Evolutionary conservation across 805 yeast genomes (phyloP), one percentile per base, ranked within the genome.

Genomic region (Lipomyces lipofer): DNA sequence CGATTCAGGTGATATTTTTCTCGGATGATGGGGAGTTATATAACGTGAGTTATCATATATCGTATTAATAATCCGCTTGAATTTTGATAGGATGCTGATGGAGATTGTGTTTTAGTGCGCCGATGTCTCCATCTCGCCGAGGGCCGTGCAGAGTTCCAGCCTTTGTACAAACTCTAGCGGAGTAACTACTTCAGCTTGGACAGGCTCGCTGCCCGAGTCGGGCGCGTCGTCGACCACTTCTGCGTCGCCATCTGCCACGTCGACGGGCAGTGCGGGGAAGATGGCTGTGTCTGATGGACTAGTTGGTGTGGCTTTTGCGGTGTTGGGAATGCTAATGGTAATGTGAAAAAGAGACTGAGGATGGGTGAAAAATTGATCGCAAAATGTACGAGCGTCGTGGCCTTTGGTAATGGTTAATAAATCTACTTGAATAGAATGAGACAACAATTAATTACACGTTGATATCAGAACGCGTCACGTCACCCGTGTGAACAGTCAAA

Each of bases 1-100:
- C 68, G 46, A 51, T 65, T 33, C 68, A 65, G 60, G 63, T 65
- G 45, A 57, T 54, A 48, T 53, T 51, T 54, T 36, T 38, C 44
- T 56, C 66, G 17, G 64, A 54, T 24, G 68, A 65, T 38, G 68
- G 68, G 7, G 54, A 63, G 39, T 63, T 65, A 25, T 65, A 64
- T 63, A 66, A 65, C 43, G 58, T 53, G 45, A 10, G 58, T 43
- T 36, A 7, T 1, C n/a, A n/a, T n/a, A n/a, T n/a, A 24, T 10
- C 7, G 12, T 10, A 7, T 9, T 15, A 17, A 22, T 9, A 39
- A 12, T 22, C 7, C 7, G n/a, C n/a, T n/a, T n/a, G n/a, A n/a
- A n/a, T 17, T 12, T 17, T 28, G 12, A 13, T 13, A 2, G 12
- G n/a, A 43, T 4, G 21, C 6, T 43, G 17, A 6, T 29, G 10